These are phyloP conservation scores for Carpinus viminea DNA, from an alignment of 306 rosid species.

Conservation along the genomic window DNA sequence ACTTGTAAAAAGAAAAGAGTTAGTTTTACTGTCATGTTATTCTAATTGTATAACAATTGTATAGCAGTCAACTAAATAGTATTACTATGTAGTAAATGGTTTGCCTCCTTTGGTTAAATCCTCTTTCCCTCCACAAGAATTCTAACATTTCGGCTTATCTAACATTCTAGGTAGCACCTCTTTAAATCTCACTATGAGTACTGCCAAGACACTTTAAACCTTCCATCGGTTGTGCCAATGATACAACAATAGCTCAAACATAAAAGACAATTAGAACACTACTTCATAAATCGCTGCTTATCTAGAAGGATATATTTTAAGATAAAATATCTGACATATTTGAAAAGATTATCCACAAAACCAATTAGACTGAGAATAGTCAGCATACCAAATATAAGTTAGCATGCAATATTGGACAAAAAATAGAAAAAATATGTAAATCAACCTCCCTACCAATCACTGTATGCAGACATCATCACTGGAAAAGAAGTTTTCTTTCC, in stretches of 20 bases:
- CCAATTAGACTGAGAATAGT: not conserved
- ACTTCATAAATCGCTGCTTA: not conserved
- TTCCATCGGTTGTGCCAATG: not conserved
- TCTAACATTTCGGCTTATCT: no score
- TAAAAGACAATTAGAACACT: not conserved
- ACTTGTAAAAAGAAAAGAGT: no score
- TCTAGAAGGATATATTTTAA: not conserved
- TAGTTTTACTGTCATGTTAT: no score
- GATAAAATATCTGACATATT: not conserved
- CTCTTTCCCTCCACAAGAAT: constrained; percentile 23
- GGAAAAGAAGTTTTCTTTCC: no score
- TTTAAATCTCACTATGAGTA: no score
- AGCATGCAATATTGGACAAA: no score
- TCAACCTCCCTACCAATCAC: no score
- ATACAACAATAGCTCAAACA: not conserved
- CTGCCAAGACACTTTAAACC: not conserved
- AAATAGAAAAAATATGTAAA: no score
- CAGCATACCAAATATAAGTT: not conserved
- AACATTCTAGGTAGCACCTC: no score
- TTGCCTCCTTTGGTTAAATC: constrained; percentile 22
- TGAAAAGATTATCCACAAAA: not conserved
- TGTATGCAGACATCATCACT: no score
- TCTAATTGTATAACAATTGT: no score
- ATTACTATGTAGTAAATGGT: not conserved
- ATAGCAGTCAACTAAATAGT: no score